These are phyloP conservation scores for Ulmus americana DNA, from an alignment of 331 rosid species.

Conservation along the genomic window DNA sequence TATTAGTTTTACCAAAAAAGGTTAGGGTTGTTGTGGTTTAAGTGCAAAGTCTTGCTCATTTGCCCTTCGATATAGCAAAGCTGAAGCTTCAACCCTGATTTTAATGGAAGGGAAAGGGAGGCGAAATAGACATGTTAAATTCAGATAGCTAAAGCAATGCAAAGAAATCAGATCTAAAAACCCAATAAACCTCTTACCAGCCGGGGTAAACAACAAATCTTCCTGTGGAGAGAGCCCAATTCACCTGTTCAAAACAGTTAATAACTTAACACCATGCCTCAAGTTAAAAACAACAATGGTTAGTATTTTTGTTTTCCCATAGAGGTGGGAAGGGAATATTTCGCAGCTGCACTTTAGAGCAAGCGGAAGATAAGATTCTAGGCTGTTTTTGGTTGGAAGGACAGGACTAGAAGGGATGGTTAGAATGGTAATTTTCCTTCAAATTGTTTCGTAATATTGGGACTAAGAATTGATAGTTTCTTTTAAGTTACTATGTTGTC, in stretches of 20 bases:
- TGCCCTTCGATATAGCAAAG: constrained; percentile 96
- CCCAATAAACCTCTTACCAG: constrained; percentile 52
- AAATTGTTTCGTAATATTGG: no score
- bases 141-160: background rate
- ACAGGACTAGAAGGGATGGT: no score
- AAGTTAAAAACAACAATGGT: background rate
- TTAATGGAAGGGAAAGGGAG: background rate
- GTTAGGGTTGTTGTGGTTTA: constrained; percentile 55
- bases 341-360: background rate
- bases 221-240: constrained; percentile 75
- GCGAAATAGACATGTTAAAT: constrained; percentile 16
- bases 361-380: background rate
- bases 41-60: constrained; percentile 85
- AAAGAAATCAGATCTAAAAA: background rate
- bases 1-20: constrained; percentile 44
- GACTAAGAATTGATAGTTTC: no score
- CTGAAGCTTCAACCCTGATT: constrained; percentile 98
- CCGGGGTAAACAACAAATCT: constrained; percentile 86
- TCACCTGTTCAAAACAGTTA: constrained; percentile 60
- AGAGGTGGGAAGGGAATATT: background rate
- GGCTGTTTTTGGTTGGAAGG: background rate
- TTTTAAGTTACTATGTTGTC: no score
- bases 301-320: background rate
- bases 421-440: no score
- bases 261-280: background rate